Conservation (phyloP, 2,329 filamentous ascomycete genomes). For the Pyricularia grisea region DNA sequence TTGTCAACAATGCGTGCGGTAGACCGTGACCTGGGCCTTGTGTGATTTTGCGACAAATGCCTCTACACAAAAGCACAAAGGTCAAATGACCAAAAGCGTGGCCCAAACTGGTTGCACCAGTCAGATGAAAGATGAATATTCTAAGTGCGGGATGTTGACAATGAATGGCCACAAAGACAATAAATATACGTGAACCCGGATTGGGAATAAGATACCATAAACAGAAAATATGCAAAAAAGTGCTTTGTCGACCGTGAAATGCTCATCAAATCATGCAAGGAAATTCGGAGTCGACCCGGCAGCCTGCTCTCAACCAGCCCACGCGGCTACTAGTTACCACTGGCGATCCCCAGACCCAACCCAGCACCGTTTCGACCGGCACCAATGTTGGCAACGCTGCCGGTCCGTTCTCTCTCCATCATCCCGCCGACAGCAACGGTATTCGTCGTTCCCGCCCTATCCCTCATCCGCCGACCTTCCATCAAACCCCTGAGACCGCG, state of each 20-base stretch:
- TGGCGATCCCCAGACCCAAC: conserved; percentile 3
- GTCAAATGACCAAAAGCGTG: no score
- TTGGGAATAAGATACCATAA: background rate
- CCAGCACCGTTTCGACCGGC: background rate
- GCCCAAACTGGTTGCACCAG: no score
- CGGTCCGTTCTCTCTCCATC: background rate
- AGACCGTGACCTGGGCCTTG: no score
- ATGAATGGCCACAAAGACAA: background rate
- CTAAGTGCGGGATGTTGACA: no score
- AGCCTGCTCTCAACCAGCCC: background rate
- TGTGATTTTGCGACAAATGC: no score
- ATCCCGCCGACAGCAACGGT: background rate
- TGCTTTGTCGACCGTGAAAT: background rate
- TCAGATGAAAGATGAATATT: no score
- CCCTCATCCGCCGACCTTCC: conserved; percentile 82
- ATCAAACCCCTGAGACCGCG: conserved; percentile 83
- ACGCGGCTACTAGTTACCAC: background rate
- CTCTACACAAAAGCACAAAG: no score
- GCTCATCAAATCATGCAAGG: conserved; percentile 1
- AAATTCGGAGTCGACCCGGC: background rate
- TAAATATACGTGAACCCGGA: background rate
- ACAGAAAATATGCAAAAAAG: background rate
- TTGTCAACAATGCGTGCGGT: no score
- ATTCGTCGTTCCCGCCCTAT: conserved; percentile 46
- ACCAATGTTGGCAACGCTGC: background rate